Evolutionary conservation across 78 protist genomes (phyloP), one percentile per base, ranked within the genome.

Genomic region (Isochrysis galbana): DNA sequence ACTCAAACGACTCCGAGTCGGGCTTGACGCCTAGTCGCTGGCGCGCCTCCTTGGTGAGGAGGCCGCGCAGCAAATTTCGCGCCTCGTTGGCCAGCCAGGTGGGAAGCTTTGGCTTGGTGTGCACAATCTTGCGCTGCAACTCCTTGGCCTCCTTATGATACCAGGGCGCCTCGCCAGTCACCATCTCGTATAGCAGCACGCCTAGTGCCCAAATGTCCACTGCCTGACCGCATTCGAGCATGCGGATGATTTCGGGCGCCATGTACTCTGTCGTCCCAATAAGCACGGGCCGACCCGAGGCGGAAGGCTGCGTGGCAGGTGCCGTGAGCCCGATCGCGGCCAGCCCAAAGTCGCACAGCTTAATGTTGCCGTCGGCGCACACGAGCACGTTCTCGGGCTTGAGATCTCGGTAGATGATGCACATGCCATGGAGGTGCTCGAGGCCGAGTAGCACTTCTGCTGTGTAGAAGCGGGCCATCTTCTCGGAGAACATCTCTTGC

Each of bases 381-480:
- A 72, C 23, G 44, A 72, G 41, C 34, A 72, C 36, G 21, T 72
- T 72, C 82, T 72, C 82, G 29, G 82, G 82, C 44, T 72, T 72
- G 41, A 72, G 44, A 23, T 72, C 82, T 38, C 82, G 82, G 82
- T 72, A 61, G 72, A 61, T 61, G 72, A 61, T 61, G 7, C 72
- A 2, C 72, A 23, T 11, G 38, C 32, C 14, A 14, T 51, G 61
- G 61, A 51, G 61, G 61, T 51, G 61, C 61, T 51, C 61, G 72
- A 61, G 72, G n/a, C n/a, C 72, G 72, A 61, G 72, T n/a, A 61
- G 11, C n/a, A 95, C 38, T 72, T 88, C 74, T 14, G 95, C 96
- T 1, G 90, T 86, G 91, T 87, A 95, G 87, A 95, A 95, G 41
- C 74, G 61, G 38, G 72, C 72, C 72, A 61, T 61, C 72, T 61